These are phyloP conservation scores for Penicillium lagena DNA, from an alignment of 495 filamentous ascomycete genomes.

Conservation along the genomic window DNA sequence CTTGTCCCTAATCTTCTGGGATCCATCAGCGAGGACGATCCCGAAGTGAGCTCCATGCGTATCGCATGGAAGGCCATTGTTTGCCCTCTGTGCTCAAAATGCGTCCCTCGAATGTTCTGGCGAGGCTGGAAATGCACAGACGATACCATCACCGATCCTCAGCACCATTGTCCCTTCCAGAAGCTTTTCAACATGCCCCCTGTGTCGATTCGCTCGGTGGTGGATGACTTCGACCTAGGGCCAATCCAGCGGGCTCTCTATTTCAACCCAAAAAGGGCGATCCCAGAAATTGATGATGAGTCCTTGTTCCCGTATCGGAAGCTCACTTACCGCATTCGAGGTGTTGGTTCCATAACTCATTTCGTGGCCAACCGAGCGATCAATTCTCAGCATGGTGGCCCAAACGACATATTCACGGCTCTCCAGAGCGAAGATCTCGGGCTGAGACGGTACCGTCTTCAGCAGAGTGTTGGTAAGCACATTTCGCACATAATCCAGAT, in stretches of 20 bases:
- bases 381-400: conserved; percentile 44
- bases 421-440: conserved; percentile 55
- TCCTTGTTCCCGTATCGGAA: conserved; percentile 17
- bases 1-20: conserved; percentile 31
- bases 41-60: conserved; percentile 23
- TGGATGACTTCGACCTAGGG: conserved; percentile 21
- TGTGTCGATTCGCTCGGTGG: conserved; percentile 28
- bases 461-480: conserved; percentile 30
- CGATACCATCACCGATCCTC: neutral
- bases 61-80: conserved; percentile 60
- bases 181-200: conserved; percentile 6
- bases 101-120: conserved; percentile 59
- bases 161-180: conserved; percentile 15
- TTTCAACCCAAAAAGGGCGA: conserved; percentile 6
- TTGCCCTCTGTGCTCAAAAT: conserved; percentile 63
- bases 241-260: conserved; percentile 18
- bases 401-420: conserved; percentile 56
- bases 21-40: conserved; percentile 21
- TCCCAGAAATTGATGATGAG: conserved; percentile 11
- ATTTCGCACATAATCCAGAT: neutral
- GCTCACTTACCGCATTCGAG: conserved; percentile 27
- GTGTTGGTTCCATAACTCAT: conserved; percentile 55
- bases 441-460: conserved; percentile 48
- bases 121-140: conserved; percentile 53
- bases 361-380: conserved; percentile 49